These are phyloP conservation scores for Tetradesmus obliquus DNA, from an alignment of 139 green algal genomes.

Conservation along the genomic window DNA sequence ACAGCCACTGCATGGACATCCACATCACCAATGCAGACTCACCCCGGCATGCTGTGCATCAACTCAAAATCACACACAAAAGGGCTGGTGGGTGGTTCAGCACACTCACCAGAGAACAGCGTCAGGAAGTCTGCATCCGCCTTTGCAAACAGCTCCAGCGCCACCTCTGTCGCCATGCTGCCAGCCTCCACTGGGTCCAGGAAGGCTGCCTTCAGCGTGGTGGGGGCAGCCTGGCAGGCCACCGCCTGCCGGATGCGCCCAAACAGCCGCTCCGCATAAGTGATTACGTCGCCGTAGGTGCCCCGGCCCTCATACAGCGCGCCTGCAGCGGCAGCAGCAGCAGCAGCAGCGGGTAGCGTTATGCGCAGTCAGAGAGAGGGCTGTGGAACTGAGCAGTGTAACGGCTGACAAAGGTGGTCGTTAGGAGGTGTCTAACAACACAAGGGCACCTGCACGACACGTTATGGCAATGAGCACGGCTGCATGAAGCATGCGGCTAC, in stretches of 20 bases:
- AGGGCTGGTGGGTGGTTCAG: neutral
- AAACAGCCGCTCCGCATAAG: slow-evolving; percentile 58
- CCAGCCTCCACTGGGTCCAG: slow-evolving; percentile 76
- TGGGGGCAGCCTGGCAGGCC: slow-evolving; percentile 70
- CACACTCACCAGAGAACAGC: slow-evolving; percentile 76
- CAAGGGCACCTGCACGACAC: neutral
- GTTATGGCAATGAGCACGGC: neutral
- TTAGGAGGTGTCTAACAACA: neutral
- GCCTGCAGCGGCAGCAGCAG: slow-evolving; percentile 21
- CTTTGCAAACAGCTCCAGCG: slow-evolving; percentile 79
- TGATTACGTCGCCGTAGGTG: slow-evolving; percentile 46
- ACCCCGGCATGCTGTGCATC: too few relatives aligned
- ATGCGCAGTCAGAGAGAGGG: neutral
- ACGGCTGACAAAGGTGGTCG: too few relatives aligned
- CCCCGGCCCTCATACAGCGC: slow-evolving; percentile 44
- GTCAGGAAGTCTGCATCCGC: slow-evolving; percentile 81
- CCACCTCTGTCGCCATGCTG: slow-evolving; percentile 68
- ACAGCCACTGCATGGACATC: neutral
- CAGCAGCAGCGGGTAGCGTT: neutral
- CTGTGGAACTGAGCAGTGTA: neutral
- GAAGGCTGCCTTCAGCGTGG: slow-evolving; percentile 88
- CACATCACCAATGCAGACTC: neutral
- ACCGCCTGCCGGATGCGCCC: slow-evolving; percentile 54
- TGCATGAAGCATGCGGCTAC: neutral
- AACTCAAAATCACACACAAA: neutral